Percentiles rank a stretch among this genome's conserved stretches.
These are phyloP conservation scores for Hibiscus tridactylites DNA, from an alignment of 345 rosid genomes.

Conservation along the genomic window DNA sequence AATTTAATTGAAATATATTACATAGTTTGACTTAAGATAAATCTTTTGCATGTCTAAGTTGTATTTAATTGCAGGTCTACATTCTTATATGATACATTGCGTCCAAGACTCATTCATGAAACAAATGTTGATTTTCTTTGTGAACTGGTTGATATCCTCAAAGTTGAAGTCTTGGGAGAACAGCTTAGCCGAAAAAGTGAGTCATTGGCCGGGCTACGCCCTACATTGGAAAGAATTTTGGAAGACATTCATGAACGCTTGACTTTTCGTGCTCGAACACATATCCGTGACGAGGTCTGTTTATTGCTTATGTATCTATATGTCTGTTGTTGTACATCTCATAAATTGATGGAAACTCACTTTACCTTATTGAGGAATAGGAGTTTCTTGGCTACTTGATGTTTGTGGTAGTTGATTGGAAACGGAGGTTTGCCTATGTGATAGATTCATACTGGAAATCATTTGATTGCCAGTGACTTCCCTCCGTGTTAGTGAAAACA, in stretches of 20 bases:
- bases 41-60: background rate
- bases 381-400: background rate
- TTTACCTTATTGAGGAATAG: background rate
- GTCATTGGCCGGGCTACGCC: conserved; percentile 73
- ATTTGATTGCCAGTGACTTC: background rate
- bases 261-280: conserved; percentile 95
- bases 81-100: conserved; percentile 79
- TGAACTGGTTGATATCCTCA: conserved; percentile 89
- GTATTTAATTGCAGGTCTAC: conserved; percentile 50
- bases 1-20: conserved; percentile 1
- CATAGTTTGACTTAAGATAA: conserved; percentile 4
- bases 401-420: conserved; percentile 2
- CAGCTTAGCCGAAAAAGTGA: conserved; percentile 71
- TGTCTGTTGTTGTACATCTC: background rate
- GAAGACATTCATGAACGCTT: conserved; percentile 87
- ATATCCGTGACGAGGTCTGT: conserved; percentile 86
- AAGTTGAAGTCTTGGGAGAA: conserved; percentile 91
- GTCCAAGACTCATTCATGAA: conserved; percentile 91
- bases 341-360: background rate
- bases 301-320: background rate
- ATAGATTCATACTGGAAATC: background rate
- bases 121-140: conserved; percentile 83
- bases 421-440: background rate
- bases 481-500: background rate
- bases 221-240: conserved; percentile 84